These are phyloP conservation scores for Fimicolochytrium jonesii DNA, from an alignment of 192 early-diverging fungal genomes.

Conservation along the genomic window DNA sequence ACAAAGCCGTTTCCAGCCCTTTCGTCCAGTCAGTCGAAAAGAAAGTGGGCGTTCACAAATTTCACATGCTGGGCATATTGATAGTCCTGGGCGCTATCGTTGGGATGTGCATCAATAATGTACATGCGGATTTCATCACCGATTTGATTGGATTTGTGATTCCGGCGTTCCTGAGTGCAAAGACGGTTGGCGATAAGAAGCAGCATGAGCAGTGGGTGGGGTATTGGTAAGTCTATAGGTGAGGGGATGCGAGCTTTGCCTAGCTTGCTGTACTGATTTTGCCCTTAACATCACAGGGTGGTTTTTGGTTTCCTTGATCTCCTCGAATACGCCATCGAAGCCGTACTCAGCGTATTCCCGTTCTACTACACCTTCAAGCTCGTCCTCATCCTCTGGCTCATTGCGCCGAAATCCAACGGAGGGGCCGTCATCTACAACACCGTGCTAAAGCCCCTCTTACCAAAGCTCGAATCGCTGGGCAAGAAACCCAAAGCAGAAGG, in stretches of 20 bases:
- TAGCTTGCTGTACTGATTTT: background rate
- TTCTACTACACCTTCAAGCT: slow-evolving; percentile 30
- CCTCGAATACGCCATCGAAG: slow-evolving; percentile 10
- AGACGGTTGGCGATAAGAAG: slow-evolving; percentile 6
- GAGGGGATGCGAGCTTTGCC: background rate
- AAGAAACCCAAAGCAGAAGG: background rate
- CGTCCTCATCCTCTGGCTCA: slow-evolving; percentile 13
- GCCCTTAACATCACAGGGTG: background rate
- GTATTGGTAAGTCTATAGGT: slow-evolving; percentile 14
- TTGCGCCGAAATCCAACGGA: slow-evolving; percentile 7
- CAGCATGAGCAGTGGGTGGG: slow-evolving; percentile 14
- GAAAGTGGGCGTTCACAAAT: background rate
- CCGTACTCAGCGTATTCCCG: slow-evolving; percentile 19
- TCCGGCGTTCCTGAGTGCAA: slow-evolving; percentile 9
- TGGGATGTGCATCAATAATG: slow-evolving; percentile 17
- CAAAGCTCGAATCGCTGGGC: slow-evolving; percentile 1
- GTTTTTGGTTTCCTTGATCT: slow-evolving; percentile 17
- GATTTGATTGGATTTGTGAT: slow-evolving; percentile 16
- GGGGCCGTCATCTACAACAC: slow-evolving; percentile 5
- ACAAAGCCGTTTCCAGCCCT: slow-evolving; percentile 3
- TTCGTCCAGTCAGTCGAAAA: background rate
- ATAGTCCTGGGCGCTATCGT: background rate
- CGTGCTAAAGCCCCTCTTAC: slow-evolving; percentile 13
- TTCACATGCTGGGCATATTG: background rate
- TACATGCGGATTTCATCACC: slow-evolving; percentile 10